Evolutionary conservation across 78 protist species (phyloP).

Genomic region (Polysphondylium violaceum): DNA sequence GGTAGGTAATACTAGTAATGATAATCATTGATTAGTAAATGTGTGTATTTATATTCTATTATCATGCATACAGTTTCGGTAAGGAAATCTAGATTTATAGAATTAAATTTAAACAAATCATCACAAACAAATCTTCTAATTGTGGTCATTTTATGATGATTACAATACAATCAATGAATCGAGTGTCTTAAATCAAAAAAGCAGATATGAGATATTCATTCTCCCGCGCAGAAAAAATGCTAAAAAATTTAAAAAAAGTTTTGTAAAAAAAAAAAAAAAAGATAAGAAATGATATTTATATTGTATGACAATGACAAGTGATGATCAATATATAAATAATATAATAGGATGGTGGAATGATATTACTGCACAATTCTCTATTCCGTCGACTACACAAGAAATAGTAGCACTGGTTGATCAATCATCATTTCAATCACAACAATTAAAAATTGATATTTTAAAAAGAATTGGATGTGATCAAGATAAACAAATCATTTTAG

Average conservation of each 20-base stretch:
- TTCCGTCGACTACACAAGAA: conserved; percentile 8
- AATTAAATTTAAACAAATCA: conserved; percentile 86
- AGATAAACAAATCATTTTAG: background rate
- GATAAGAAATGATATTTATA: background rate
- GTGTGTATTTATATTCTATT: background rate
- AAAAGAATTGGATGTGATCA: background rate
- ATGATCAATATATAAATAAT: no score
- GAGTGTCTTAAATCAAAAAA: no score
- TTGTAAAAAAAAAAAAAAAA: background rate
- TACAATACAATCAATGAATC: no score
- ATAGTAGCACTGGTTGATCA: background rate
- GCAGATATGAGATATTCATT: background rate
- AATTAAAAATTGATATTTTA: conserved; percentile 2
- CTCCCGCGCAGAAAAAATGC: background rate
- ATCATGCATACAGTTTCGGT: conserved; percentile 84
- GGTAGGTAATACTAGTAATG: conserved; percentile 84
- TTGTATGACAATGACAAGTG: background rate
- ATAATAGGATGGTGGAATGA: no score
- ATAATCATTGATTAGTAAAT: background rate
- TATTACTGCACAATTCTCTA: background rate
- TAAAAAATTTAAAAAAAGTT: background rate
- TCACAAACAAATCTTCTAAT: conserved; percentile 78
- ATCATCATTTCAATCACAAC: background rate
- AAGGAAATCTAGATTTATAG: conserved; percentile 87
- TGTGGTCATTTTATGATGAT: conserved; percentile 84